Evolutionary conservation across 2,329 filamentous ascomycete genomes (phyloP).

Genomic region (Didymella pinodella): DNA sequence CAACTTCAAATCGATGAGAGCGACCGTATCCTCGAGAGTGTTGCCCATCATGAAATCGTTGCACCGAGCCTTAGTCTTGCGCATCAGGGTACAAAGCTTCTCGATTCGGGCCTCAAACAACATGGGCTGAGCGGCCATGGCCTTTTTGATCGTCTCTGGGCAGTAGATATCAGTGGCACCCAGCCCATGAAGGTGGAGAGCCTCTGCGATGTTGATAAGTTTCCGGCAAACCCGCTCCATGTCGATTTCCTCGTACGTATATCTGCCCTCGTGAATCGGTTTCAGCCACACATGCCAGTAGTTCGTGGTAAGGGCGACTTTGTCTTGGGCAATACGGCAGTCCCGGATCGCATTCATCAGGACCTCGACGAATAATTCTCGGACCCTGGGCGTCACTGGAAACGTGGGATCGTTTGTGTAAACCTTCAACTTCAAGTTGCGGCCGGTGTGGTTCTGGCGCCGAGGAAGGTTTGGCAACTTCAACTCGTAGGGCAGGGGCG

Average conservation of each 20-base stretch:
- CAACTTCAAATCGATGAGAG: background rate
- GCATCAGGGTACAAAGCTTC: background rate
- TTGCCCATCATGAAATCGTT: conserved; percentile 6
- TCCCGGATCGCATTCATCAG: conserved; percentile 5
- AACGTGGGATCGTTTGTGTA: background rate
- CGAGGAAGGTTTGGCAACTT: background rate
- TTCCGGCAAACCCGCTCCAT: conserved; percentile 10
- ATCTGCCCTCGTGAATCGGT: background rate
- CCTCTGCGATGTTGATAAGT: conserved; percentile 3
- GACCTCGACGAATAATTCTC: background rate
- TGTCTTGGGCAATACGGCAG: background rate
- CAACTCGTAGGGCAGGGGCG: background rate
- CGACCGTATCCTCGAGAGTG: conserved; percentile 4
- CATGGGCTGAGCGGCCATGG: background rate
- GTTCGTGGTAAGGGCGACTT: background rate
- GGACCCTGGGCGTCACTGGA: background rate
- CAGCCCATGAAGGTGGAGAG: background rate
- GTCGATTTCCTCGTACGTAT: background rate
- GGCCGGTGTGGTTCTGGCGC: background rate
- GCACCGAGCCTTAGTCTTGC: conserved; percentile 8
- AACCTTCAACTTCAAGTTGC: background rate
- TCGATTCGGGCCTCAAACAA: background rate
- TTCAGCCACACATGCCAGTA: conserved; percentile 19
- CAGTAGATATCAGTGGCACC: conserved; percentile 8
- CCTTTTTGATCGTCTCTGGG: background rate